Evolutionary conservation across 2,329 filamentous ascomycete species (phyloP).

Genomic region (Pseudonectria foliicola): DNA sequence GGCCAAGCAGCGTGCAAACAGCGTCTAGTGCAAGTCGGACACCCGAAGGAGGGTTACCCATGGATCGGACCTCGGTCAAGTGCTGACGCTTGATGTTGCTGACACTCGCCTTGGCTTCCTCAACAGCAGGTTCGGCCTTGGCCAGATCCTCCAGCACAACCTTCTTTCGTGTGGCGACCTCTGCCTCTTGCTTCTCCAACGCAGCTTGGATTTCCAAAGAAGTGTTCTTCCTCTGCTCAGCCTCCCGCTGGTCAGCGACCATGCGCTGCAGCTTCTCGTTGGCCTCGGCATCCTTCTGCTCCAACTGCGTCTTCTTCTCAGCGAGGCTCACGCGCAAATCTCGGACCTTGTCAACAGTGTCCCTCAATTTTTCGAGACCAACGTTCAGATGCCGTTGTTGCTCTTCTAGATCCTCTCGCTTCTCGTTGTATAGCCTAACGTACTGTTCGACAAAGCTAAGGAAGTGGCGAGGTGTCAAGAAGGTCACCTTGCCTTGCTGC

Average conservation of each 20-base stretch:
- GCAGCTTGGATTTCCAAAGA: conserved; percentile 84
- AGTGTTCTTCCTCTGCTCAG: conserved; percentile 80
- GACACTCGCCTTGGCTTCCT: conserved; percentile 90
- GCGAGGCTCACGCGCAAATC: conserved; percentile 86
- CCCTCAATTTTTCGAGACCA: conserved; percentile 91
- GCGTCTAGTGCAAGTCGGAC: conserved; percentile 90
- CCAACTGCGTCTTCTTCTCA: conserved; percentile 88
- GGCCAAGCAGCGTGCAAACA: conserved; percentile 90
- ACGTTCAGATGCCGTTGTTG: conserved; percentile 98
- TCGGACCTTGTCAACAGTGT: conserved; percentile 95
- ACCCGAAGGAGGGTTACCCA: conserved; percentile 85
- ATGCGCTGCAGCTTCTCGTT: conserved; percentile 97
- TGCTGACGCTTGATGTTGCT: conserved; percentile 98
- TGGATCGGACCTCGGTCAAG: conserved; percentile 93
- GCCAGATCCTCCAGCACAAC: conserved; percentile 84
- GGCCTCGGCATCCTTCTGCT: conserved; percentile 89
- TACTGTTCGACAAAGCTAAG: conserved; percentile 98
- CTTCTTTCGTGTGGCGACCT: conserved; percentile 75
- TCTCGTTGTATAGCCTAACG: conserved; percentile 94
- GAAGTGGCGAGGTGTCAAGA: conserved; percentile 93
- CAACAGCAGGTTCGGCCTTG: conserved; percentile 84
- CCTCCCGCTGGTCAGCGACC: conserved; percentile 92
- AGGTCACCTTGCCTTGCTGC: conserved; percentile 88
- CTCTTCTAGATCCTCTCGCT: conserved; percentile 96
- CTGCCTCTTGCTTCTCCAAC: conserved; percentile 81